phyloP scores from a whole-genome alignment of 2,329 filamentous ascomycete species.

The Metarhizium robertsii region DNA sequence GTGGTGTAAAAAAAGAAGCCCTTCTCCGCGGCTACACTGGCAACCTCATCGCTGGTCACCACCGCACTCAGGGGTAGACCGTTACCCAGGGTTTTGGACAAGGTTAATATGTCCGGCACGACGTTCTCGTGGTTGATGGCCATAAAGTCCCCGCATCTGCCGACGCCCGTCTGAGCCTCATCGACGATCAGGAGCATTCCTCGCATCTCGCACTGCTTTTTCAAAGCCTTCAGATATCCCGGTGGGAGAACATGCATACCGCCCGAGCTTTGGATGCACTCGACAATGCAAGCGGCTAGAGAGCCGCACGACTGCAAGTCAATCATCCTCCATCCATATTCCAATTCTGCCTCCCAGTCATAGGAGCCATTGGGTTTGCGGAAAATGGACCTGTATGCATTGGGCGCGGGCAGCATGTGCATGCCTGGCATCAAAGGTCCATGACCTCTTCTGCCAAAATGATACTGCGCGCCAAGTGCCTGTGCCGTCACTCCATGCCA shows the following conservation, averaged over 20 bases:
- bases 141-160: conserved; percentile 48
- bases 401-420: conserved; percentile 47
- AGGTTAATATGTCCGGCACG: conserved; percentile 48
- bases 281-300: conserved; percentile 54
- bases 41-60: conserved; percentile 44
- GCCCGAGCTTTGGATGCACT: conserved; percentile 49
- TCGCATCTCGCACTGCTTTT: conserved; percentile 42
- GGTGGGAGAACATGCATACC: conserved; percentile 50
- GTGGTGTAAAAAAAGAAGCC: conserved; percentile 52
- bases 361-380: conserved; percentile 47
- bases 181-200: conserved; percentile 54
- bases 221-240: conserved; percentile 49
- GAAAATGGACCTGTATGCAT: conserved; percentile 52
- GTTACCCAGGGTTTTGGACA: conserved; percentile 53
- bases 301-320: conserved; percentile 51
- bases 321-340: conserved; percentile 51
- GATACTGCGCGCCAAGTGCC: conserved; percentile 45
- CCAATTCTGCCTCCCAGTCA: conserved; percentile 53
- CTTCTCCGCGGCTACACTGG: conserved; percentile 33
- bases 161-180: conserved; percentile 52
- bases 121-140: conserved; percentile 46
- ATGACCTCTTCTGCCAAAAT: conserved; percentile 40
- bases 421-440: conserved; percentile 45
- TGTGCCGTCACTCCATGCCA: conserved; percentile 54
- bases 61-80: conserved; percentile 51